Percentiles rank a stretch among this genome's conserved stretches.
These are phyloP conservation scores for Gossypium thurberi DNA, from an alignment of 345 rosid species.

Conservation along the genomic window DNA sequence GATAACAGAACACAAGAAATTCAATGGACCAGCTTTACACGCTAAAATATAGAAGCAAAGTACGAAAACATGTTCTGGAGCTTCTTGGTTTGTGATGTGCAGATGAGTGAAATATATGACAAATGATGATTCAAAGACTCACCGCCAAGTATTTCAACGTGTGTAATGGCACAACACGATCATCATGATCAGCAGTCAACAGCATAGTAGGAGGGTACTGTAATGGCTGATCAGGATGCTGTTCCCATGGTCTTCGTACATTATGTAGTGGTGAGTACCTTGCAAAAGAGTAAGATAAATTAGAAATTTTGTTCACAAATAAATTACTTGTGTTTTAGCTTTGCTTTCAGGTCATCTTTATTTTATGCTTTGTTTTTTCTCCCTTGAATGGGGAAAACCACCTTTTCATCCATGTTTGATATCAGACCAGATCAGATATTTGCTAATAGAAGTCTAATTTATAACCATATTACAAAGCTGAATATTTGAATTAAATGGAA, in stretches of 20 bases:
- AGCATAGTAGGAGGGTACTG: constrained; percentile 69
- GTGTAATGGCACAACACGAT: constrained; percentile 63
- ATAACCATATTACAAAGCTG: not conserved
- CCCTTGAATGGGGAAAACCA: not conserved
- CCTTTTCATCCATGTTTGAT: not conserved
- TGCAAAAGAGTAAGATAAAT: not conserved
- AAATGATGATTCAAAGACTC: constrained; percentile 19
- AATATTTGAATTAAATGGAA: no score
- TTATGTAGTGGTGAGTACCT: constrained; percentile 74
- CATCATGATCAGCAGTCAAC: constrained; percentile 71
- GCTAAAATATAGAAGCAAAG: not conserved
- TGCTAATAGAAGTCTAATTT: not conserved
- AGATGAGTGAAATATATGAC: not conserved
- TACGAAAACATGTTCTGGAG: not conserved
- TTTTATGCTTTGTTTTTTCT: not conserved
- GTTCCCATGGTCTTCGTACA: constrained; percentile 65
- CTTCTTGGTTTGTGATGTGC: not conserved
- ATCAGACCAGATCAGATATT: not conserved
- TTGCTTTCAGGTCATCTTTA: not conserved
- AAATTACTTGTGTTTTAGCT: not conserved
- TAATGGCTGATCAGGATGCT: constrained; percentile 20
- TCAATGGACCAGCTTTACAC: not conserved
- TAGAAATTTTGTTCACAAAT: not conserved
- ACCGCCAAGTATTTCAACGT: constrained; percentile 58
- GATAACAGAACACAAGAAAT: not conserved